Evolutionary conservation across 2,329 filamentous ascomycete species (phyloP).

Genomic region (Talaromyces sp.): DNA sequence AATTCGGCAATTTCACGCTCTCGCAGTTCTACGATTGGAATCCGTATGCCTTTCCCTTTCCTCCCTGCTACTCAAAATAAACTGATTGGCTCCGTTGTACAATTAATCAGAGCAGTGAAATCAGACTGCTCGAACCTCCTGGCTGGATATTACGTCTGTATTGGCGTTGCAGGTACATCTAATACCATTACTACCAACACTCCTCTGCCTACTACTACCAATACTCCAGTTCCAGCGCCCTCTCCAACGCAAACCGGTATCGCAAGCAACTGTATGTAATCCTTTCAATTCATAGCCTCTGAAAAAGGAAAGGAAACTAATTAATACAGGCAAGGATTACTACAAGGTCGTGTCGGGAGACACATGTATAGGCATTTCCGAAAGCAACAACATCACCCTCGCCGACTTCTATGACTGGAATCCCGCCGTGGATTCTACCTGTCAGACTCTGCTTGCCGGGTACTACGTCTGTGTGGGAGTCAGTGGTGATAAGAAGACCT

Average conservation of each 20-base stretch:
- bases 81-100: not conserved
- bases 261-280: slow-evolving; percentile 8
- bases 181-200: not conserved
- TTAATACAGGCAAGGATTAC: slow-evolving; percentile 8
- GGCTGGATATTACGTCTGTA: slow-evolving; percentile 8
- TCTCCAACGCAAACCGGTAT: slow-evolving; percentile 14
- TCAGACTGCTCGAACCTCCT: slow-evolving; percentile 5
- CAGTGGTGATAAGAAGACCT: not conserved
- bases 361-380: slow-evolving; percentile 12
- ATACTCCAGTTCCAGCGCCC: slow-evolving; percentile 8
- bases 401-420: slow-evolving; percentile 24
- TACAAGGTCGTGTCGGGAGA: slow-evolving; percentile 14
- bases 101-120: slow-evolving; percentile 7
- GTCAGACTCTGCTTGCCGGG: slow-evolving; percentile 18
- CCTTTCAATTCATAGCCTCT: not conserved
- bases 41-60: not conserved
- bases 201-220: not conserved
- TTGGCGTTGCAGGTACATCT: slow-evolving; percentile 1
- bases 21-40: slow-evolving; percentile 8
- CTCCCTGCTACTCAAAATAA: not conserved
- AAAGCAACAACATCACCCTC: slow-evolving; percentile 12
- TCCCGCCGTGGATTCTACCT: slow-evolving; percentile 21
- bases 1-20: slow-evolving; percentile 1
- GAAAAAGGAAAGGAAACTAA: not conserved
- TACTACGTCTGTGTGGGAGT: slow-evolving; percentile 20